Evolutionary conservation across 176 grass and related monocot genomes (phyloP), one percentile per base, ranked within the genome.

Genomic region (Eleusine coracana): DNA sequence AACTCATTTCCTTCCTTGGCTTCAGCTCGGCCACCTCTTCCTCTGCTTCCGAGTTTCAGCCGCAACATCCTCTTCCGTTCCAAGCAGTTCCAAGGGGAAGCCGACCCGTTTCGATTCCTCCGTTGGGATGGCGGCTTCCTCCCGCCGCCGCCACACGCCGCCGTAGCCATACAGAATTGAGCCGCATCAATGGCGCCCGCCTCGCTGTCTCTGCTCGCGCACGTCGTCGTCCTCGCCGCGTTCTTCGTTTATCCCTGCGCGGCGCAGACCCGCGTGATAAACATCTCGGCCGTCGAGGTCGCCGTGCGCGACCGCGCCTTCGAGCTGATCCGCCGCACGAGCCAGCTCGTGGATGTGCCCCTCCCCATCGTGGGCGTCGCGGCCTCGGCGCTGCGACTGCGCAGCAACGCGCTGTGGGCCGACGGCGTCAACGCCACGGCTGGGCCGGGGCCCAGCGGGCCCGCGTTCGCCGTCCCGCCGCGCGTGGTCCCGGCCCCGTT

Each of bases 361-460:
- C 80, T 86, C 34, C 61, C 41, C 5, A 51, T 65, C 41, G 27
- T 9, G 21, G 70, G 31, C n/a, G 46, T 89, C 68, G 50, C 82
- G 74, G 84, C 88, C 18, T 75, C 68, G 23, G 84, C 88, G 75
- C 41, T 86, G 80, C 84, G 88, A 75, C 61, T 87, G 50, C 69
- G 84, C 10, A 87, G 80, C 84, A 87, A 51, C 88, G 21, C 61
- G n/a, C 84, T 90, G 18, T 90, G 80, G 84, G 69, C 42, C 51
- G 62, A 63, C 41, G 84, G 84, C 62, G 80, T 74, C 61, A 87
- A 83, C 74, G 74, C 84, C 73, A 59, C 45, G 48, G 28, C 72
- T 14, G 18, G 42, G 7, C 56, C 9, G 4, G 18, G 16, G 56
- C 21, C 56, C 9, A 8, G 48, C 0, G 86, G 39, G 27, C 6